Evolutionary conservation across 2,329 filamentous ascomycete genomes (phyloP), one percentile per base, ranked within the genome.

Genomic region (Shiraia bambusicola): DNA sequence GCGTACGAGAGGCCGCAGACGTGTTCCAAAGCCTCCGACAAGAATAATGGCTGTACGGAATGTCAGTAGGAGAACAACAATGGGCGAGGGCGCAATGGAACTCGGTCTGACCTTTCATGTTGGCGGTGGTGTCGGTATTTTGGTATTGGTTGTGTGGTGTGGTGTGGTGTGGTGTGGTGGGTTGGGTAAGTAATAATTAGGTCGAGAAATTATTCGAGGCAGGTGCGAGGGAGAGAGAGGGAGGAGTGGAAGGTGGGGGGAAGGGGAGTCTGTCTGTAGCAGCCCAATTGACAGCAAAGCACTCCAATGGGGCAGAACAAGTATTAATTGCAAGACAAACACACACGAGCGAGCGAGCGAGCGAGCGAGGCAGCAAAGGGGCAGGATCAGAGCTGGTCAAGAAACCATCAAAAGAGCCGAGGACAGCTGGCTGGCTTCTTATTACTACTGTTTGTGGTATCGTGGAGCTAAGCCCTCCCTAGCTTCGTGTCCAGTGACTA

Each of bases 1-100:
- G 19, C 63, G 69, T 85, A 95, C 89, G 69, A 97, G 82, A 78
- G 92, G 92, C 70, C 92, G 88, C 66, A 98, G 86, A 75, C 92
- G 91, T 73, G 92, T 98, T 76, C 92, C 92, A 74, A 96, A 98
- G 73, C 92, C 93, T 77, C 93, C 93, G 74, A 97, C 93, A 70
- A 97, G 91, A 86, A 95, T 96, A 70, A 96, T 86, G 76, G 91
- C 90, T 96, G 43, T 17, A 43, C 10, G 12, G 19, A 3, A 12
- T 40, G 50, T 62, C 34, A 49, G 41, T 28, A 25, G 41, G 40
- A 12, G 35, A 22, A 8, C 19, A 22, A 22, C 4, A 22, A 31
- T 29, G 28, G 32, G 17, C 15, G 6, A 11, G 6, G 14, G 12
- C 11, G 35, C 40, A 47, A 48, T 49, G 49, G 48, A 13, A 13